A percentile compares a stretch with the other conserved stretches of the same genome.
phyloP scores from a whole-genome alignment of 768 basidiomycete genomes.

The Termitomyces sp. region DNA sequence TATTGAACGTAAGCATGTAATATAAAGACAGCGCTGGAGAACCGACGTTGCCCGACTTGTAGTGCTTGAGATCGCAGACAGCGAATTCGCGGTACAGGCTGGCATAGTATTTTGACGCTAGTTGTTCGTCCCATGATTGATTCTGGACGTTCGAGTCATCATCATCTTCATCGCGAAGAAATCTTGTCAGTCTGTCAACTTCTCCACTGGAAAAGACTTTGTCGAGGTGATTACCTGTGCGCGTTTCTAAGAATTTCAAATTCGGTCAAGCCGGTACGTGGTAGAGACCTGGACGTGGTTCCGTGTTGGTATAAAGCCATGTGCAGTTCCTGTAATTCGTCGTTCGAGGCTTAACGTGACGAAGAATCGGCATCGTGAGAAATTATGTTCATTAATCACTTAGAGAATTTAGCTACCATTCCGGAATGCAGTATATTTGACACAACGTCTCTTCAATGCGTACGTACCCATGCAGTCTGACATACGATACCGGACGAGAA shows the following conservation, averaged over 20 bases:
- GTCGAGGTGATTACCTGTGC: constrained; percentile 46
- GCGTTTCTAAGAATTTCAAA: constrained; percentile 74
- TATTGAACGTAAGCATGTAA: background rate
- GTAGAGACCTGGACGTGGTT: constrained; percentile 24
- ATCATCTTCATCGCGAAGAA: constrained; percentile 63
- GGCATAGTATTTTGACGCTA: constrained; percentile 86
- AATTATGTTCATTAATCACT: background rate
- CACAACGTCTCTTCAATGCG: background rate
- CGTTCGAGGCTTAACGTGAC: background rate
- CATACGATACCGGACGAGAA: background rate
- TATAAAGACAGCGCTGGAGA: background rate
- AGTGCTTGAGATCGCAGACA: constrained; percentile 92
- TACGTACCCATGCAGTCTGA: background rate
- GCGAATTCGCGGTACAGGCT: constrained; percentile 90
- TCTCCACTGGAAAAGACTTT: background rate
- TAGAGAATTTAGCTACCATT: background rate
- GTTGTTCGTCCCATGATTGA: constrained; percentile 73
- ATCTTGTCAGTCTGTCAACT: constrained; percentile 38
- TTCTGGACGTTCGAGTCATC: constrained; percentile 28
- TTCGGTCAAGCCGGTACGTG: constrained; percentile 41
- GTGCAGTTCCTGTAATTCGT: background rate
- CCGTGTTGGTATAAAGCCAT: constrained; percentile 33
- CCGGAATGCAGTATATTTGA: too few relatives aligned
- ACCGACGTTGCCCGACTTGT: constrained; percentile 83
- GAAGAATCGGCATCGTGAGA: background rate